Base-by-base conservation (phyloP, 192 early-diverging fungal species). In the Gryganskiella cystojenkinii region DNA sequence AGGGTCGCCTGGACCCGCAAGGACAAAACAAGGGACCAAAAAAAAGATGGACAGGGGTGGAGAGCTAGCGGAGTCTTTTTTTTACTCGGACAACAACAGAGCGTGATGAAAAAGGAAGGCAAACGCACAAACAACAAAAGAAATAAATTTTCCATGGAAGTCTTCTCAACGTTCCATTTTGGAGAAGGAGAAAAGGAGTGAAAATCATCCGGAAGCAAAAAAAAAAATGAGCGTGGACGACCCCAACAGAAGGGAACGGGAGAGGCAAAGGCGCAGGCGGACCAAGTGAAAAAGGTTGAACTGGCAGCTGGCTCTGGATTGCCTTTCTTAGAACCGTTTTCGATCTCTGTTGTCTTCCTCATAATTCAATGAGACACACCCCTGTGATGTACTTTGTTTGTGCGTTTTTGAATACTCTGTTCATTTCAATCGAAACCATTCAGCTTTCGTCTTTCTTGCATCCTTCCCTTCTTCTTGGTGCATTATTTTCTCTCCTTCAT, bases 241-340 rank as follows among this genome's bases (percentile, higher is more conserved):
- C n/a, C n/a, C 37, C 37, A 13, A 40, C 5, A 40, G 37, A 40
- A 40, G 37, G 13, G 37, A 40, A 13, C 37, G 37, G 5, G 37
- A 5, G 7, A 5, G 37, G 5, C 37, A 13, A 40, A 40, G 37
- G 37, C n/a, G n/a, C n/a, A 40, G 13, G 37, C 5, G 7, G 37
- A 40, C 37, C 37, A 5, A 40, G 7, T 9, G 37, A 40, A 13
- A 40, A 5, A n/a, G n/a, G n/a, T n/a, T n/a, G n/a, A n/a, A 40
- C 13, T 22, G 62, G 63, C 63, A 65, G 63, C 33, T 65, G 63
- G 51, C 63, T 65, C 52, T 35, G 52, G 42, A 37, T 65, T 65
- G 51, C 63, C 63, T 65, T 65, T 65, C 52, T 65, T 27, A 55
- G 20, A 28, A 34, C 55, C 47, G n/a, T 47, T 47, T 47, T 15